phyloP scores from a whole-genome alignment of 306 rosid species.

The Datisca glomerata region DNA sequence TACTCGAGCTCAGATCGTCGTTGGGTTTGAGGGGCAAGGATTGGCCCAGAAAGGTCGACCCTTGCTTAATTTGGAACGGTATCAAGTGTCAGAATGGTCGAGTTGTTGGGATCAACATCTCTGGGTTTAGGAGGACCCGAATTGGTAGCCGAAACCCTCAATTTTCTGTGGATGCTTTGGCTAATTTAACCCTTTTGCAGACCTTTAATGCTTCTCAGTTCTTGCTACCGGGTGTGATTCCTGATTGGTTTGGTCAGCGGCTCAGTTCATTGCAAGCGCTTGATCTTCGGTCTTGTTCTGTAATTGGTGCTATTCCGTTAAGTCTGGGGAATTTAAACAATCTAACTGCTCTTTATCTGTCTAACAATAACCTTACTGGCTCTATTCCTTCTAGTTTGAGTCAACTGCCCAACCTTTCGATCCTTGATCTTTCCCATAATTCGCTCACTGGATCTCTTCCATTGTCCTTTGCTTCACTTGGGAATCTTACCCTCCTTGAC shows the following conservation, averaged over 20 bases:
- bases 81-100: slow-evolving; percentile 55
- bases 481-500: slow-evolving; percentile 53
- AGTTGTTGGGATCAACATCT: slow-evolving; percentile 64
- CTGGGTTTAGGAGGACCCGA: slow-evolving; percentile 76
- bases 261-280: slow-evolving; percentile 37
- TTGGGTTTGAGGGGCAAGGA: slow-evolving; percentile 70
- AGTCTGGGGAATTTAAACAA: slow-evolving; percentile 56
- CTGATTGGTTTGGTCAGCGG: slow-evolving; percentile 56
- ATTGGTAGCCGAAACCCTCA: slow-evolving; percentile 60
- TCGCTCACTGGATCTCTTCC: slow-evolving; percentile 47
- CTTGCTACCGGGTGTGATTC: slow-evolving; percentile 60
- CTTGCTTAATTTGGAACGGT: slow-evolving; percentile 63
- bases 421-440: slow-evolving; percentile 65
- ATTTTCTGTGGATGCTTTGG: slow-evolving; percentile 54
- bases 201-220: slow-evolving; percentile 80
- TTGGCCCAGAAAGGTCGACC: slow-evolving; percentile 81
- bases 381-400: slow-evolving; percentile 46
- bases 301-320: slow-evolving; percentile 47
- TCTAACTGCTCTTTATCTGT: slow-evolving; percentile 48
- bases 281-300: slow-evolving; percentile 78
- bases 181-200: slow-evolving; percentile 50
- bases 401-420: slow-evolving; percentile 39
- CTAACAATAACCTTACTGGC: slow-evolving; percentile 59
- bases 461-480: slow-evolving; percentile 29
- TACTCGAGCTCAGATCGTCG: slow-evolving; percentile 63